These are phyloP conservation scores for Solanum chiquidenum DNA, from an alignment of 257 asterid genomes.

Conservation along the genomic window DNA sequence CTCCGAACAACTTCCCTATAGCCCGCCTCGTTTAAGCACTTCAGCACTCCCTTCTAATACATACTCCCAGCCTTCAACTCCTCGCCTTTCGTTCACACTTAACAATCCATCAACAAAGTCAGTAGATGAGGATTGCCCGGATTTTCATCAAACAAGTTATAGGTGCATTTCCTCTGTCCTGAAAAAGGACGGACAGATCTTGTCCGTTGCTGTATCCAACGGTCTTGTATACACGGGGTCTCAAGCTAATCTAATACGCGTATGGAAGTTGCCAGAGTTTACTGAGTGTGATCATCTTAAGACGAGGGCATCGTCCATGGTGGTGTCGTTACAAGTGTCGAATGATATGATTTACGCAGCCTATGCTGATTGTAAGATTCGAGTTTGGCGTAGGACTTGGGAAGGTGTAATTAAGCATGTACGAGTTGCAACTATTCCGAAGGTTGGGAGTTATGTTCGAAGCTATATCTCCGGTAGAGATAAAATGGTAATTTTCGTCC, in stretches of 20 bases:
- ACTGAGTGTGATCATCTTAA: slow-evolving; percentile 83
- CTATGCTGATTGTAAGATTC: slow-evolving; percentile 59
- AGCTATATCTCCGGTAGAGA: slow-evolving; percentile 75
- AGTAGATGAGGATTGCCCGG: background rate
- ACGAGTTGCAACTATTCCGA: slow-evolving; percentile 59
- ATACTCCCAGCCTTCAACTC: slow-evolving; percentile 48
- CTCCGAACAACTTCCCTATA: slow-evolving; percentile 13
- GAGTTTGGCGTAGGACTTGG: slow-evolving; percentile 93
- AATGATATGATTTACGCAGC: slow-evolving; percentile 82
- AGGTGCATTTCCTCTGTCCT: slow-evolving; percentile 81
- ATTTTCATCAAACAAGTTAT: slow-evolving; percentile 29
- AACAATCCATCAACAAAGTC: slow-evolving; percentile 14
- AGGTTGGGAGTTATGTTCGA: slow-evolving; percentile 59
- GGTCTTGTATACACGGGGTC: slow-evolving; percentile 74
- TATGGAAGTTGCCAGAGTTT: slow-evolving; percentile 94
- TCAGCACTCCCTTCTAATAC: slow-evolving; percentile 14
- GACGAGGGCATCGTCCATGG: slow-evolving; percentile 49
- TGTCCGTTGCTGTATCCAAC: slow-evolving; percentile 53
- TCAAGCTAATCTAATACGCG: slow-evolving; percentile 46
- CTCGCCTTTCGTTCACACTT: slow-evolving; percentile 39
- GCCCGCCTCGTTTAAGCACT: slow-evolving; percentile 34
- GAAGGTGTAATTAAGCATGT: slow-evolving; percentile 68
- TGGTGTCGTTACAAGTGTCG: slow-evolving; percentile 51
- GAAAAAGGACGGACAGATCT: slow-evolving; percentile 81
- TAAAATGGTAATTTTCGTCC: slow-evolving; percentile 31